phyloP scores from a whole-genome alignment of 495 filamentous ascomycete genomes.

The Pyronema domesticum region DNA sequence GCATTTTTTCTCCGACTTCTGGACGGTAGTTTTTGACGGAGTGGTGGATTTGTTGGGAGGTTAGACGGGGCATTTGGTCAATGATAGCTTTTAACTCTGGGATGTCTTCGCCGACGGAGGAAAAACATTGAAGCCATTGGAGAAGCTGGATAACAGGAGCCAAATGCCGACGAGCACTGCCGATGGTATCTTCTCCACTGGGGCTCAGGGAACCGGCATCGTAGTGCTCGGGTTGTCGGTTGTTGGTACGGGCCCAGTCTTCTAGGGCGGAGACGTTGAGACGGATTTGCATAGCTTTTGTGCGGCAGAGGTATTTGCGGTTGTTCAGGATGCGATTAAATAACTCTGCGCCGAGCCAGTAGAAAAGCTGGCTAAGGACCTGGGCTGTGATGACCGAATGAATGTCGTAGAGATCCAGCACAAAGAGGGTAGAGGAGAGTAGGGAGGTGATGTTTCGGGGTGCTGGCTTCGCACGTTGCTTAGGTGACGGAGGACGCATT shows the following conservation, averaged over 20 bases:
- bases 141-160: slow-evolving; percentile 84
- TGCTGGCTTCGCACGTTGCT: slow-evolving; percentile 73
- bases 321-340: slow-evolving; percentile 98
- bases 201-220: slow-evolving; percentile 74
- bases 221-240: slow-evolving; percentile 86
- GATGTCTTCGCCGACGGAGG: slow-evolving; percentile 81
- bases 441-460: slow-evolving; percentile 95
- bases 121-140: slow-evolving; percentile 97
- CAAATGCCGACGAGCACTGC: slow-evolving; percentile 65
- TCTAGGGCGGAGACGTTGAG: slow-evolving; percentile 94
- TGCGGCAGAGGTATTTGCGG: slow-evolving; percentile 82
- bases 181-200: slow-evolving; percentile 72
- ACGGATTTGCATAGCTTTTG: slow-evolving; percentile 98
- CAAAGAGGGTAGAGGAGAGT: slow-evolving; percentile 89
- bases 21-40: slow-evolving; percentile 79
- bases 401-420: slow-evolving; percentile 94
- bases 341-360: slow-evolving; percentile 90
- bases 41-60: slow-evolving; percentile 79
- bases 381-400: slow-evolving; percentile 93
- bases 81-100: slow-evolving; percentile 70
- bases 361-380: slow-evolving; percentile 79
- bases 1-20: slow-evolving; percentile 85
- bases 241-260: slow-evolving; percentile 89
- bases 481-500: slow-evolving; percentile 86
- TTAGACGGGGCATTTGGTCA: slow-evolving; percentile 68